Evolutionary conservation across 1,284 basidiomycete species (phyloP), one percentile per base, ranked within the genome.

Genomic region (Sanghuangporus baumii): DNA sequence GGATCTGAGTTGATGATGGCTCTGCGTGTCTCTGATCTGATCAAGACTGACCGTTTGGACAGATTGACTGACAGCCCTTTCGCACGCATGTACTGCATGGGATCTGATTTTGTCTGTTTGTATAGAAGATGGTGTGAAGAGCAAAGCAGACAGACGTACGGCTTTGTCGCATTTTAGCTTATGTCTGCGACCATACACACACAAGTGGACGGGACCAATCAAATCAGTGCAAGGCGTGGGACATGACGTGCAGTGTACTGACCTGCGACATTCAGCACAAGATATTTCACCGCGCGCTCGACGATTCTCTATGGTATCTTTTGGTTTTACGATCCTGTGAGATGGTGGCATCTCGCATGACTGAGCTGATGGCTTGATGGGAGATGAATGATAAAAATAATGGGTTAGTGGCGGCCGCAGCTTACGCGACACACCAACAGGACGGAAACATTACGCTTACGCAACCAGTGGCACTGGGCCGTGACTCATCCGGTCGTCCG

Each of bases 101-200:
- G 9, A 65, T 57, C 64, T 65, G 20, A 7, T 34, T 12, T 57
- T 31, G 40, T 47, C 41, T 18, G 18, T 37, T 3, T 16, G 50
- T 9, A 23, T 20, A n/a, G 20, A 47, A 31, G 26, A 31, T 5
- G 26, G 8, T 11, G 16, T 31, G 36, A 54, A 37, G 6, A n/a
- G 43, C 16, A 18, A 61, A 51, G n/a, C 11, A 50, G n/a, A 43
- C n/a, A n/a, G 34, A 60, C 64, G 31, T 23, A 60, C 61, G 9
- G 64, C 54, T 55, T 62, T 63, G 57, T 66, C 62, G 54, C 65
- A 66, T 55, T 61, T 63, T 2, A 64, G 26, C 52, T 64, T 66
- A 37, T 54, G 52, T n/a, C 52, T 54, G 34, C 6, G 36, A 18
- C 14, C 9, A 11, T 52, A 6, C 11, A n/a, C n/a, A n/a, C n/a